Evolutionary conservation across 2,329 filamentous ascomycete species (phyloP), one percentile per base, ranked within the genome.

Genomic region (Pestalotiopsis sp.): DNA sequence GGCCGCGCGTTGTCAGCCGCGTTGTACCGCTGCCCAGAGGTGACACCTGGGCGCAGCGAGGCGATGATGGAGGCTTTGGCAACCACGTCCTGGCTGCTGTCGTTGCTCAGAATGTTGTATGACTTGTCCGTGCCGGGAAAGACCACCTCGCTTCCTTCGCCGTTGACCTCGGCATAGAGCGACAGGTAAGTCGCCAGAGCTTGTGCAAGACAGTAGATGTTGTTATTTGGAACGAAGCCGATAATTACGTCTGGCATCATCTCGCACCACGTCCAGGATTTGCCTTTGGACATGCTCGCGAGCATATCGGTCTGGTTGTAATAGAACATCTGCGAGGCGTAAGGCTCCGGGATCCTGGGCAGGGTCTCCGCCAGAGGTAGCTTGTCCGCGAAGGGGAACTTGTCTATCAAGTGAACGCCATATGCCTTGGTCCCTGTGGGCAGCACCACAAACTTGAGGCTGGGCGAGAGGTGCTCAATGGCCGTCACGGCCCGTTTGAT

Each of bases 251-350:
- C 80, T 1, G 79, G 79, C 41, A 79, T 82, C 1, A 82, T 69
- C 68, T 82, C 80, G 23, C 74, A 74, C 79, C 79, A 82, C 0
- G 76, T 75, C 80, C 80, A 82, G 4, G 23, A 64, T 5, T 72
- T 74, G 2, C 73, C 74, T 13, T 71, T 55, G 20, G 77, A 74
- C 59, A 80, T 72, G 41, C 75, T 68, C 31, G 75, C 74, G 23
- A 84, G 73, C 64, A 81, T 73, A 69, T 84, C 83, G 23, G 79
- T 77, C 73, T 84, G 81, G n/a, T 72, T 76, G 71, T 84, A 84
- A 74, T 85, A 84, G 75, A 84, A 84, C 69, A 84, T 80, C 68
- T 82, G 77, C 12, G 79, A 79, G 1, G 79, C 80, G 64, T 79
- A 79, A 0, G 81, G 81, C 66, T 81, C 78, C 1, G 81, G 79